These are phyloP conservation scores for Colletotrichum sp. DNA, from an alignment of 2,329 filamentous ascomycete species.

Conservation along the genomic window DNA sequence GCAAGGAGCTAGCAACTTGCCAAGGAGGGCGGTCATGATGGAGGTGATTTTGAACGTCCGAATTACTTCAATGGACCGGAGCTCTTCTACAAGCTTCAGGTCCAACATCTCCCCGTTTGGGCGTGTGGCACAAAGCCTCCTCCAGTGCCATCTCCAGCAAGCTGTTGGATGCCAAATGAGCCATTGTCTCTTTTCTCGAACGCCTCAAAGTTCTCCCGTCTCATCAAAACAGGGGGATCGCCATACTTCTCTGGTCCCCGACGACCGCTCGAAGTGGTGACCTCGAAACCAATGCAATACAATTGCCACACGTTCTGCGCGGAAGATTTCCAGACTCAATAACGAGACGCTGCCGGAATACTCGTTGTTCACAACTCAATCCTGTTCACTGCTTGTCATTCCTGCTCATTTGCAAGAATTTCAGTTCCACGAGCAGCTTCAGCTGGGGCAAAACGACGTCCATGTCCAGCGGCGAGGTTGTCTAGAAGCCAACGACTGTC, in stretches of 20 bases:
- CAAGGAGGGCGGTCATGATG: background rate
- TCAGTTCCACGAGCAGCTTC: no score
- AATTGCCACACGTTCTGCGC: background rate
- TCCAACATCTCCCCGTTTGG: background rate
- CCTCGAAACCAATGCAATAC: background rate
- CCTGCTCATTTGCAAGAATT: background rate
- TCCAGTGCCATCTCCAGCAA: background rate
- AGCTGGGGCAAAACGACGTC: no score
- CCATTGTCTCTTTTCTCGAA: no score
- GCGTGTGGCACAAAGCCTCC: background rate
- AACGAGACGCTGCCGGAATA: background rate
- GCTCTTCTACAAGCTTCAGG: background rate
- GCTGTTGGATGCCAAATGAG: no score
- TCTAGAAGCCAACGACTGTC: no score
- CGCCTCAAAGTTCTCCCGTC: no score
- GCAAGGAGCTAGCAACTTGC: background rate
- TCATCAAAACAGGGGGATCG: no score
- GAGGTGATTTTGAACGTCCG: background rate
- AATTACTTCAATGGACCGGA: background rate
- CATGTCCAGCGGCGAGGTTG: no score
- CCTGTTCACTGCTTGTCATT: background rate
- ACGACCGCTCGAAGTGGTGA: background rate
- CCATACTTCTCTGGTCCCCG: background rate
- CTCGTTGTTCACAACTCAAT: background rate
- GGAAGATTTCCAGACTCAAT: background rate